Evolutionary conservation across 2,329 filamentous ascomycete genomes (phyloP), one percentile per base, ranked within the genome.

Genomic region (Penicillium janthinellum): DNA sequence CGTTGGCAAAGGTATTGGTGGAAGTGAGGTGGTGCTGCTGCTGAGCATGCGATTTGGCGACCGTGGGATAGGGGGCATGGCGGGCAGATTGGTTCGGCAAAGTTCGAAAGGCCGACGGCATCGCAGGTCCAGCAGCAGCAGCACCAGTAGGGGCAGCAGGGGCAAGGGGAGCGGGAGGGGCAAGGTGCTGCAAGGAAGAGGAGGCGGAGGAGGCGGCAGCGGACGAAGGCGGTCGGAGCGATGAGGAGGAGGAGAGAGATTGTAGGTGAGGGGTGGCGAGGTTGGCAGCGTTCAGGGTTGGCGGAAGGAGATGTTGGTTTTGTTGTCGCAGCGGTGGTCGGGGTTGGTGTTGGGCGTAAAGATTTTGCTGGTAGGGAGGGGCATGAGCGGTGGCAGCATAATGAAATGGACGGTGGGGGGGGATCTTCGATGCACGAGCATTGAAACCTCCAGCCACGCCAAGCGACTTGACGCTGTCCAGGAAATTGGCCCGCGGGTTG

Each of bases 401-500:
- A 63, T 66, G 66, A 64, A 65, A 67, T 51, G 62, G 64, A 57
- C 66, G 62, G 64, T 67, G 65, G 62, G 66, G 64, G 54, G 64
- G 62, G 68, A 69, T 69, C 67, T 67, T 69, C 67, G 63, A 64
- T 67, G 67, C 66, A 68, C 66, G 66, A 64, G 58, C 61, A 65
- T 54, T 57, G 58, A 63, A 62, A 64, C 56, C 60, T 61, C 60
- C 60, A 64, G 58, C 64, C 63, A 72, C 70, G 70, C 72, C 72
- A 70, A 74, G 70, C 58, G 72, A 73, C 71, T 77, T 77, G 62
- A 81, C 77, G 65, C 74, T 77, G 64, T 81, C 79, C 57, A 83
- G 73, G 75, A 82, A 83, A 74, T 81, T 81, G 61, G 79, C 77
- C 62, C 77, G 74, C 63, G 77, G 75, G 69, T 83, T 81, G 75